Evolutionary conservation across 345 rosid species (phyloP).

Genomic region (Eucalyptus viminalis): DNA sequence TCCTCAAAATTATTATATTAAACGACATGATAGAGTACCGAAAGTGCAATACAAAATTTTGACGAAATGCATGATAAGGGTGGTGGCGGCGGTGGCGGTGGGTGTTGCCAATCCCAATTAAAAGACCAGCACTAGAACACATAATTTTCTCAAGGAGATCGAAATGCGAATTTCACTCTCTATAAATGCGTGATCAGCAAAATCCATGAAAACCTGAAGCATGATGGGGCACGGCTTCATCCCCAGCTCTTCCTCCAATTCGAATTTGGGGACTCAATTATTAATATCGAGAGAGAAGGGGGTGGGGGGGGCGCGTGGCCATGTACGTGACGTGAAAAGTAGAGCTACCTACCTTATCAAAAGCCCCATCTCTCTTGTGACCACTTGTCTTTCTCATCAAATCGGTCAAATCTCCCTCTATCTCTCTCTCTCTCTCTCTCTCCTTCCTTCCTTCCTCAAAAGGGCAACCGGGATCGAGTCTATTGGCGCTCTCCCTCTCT

Average conservation of each 20-base stretch:
- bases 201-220: background rate
- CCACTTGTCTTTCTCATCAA: slow-evolving; percentile 50
- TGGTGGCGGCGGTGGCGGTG: background rate
- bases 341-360: slow-evolving; percentile 42
- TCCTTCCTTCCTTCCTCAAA: background rate
- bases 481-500: background rate
- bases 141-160: background rate
- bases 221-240: background rate
- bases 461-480: background rate
- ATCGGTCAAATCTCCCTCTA: slow-evolving; percentile 22
- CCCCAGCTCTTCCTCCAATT: background rate
- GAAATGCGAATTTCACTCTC: background rate
- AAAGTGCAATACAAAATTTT: background rate
- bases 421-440: background rate
- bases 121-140: background rate
- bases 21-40: accelerated
- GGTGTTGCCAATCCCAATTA: background rate
- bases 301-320: background rate
- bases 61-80: accelerated
- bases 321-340: slow-evolving; percentile 3
- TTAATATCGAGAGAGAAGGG: background rate
- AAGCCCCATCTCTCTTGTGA: slow-evolving; percentile 13
- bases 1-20: background rate
- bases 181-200: background rate
- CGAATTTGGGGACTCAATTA: background rate